A percentile compares a stretch with the other conserved stretches of the same genome.
These are phyloP conservation scores for Oxyria digyna DNA, from an alignment of 148 eudicot species.

Conservation along the genomic window DNA sequence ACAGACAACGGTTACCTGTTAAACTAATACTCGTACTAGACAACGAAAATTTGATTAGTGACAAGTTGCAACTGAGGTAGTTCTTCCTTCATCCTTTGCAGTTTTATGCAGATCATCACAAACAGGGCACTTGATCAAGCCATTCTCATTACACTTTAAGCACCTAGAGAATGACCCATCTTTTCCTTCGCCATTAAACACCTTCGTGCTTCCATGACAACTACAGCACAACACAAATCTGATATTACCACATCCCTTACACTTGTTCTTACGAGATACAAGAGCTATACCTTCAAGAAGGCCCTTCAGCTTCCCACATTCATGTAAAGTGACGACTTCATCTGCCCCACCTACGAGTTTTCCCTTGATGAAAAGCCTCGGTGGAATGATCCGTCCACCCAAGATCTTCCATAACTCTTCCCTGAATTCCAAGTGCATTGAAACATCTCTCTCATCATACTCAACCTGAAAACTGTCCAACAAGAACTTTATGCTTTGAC, in stretches of 20 bases:
- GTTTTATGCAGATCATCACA: no score
- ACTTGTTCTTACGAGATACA: slow-evolving; percentile 14
- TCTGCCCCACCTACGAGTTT: slow-evolving; percentile 70
- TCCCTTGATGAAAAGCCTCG: slow-evolving; percentile 65
- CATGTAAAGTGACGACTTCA: slow-evolving; percentile 45
- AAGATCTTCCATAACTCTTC: slow-evolving; percentile 44
- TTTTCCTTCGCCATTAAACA: slow-evolving; percentile 15
- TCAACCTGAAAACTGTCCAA: slow-evolving; percentile 53
- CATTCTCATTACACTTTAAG: slow-evolving; percentile 66
- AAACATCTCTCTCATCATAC: slow-evolving; percentile 78
- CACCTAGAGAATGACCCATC: slow-evolving; percentile 24
- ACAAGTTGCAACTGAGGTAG: background rate
- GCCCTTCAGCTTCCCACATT: slow-evolving; percentile 42
- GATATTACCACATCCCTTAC: slow-evolving; percentile 42
- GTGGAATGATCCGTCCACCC: slow-evolving; percentile 43
- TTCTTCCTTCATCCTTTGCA: no score
- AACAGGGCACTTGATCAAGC: slow-evolving; percentile 48
- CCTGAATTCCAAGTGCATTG: slow-evolving; percentile 51
- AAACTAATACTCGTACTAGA: background rate
- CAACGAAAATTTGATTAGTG: background rate
- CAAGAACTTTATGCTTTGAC: slow-evolving; percentile 54
- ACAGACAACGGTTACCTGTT: no score
- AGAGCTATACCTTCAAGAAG: slow-evolving; percentile 48
- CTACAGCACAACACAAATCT: slow-evolving; percentile 44
- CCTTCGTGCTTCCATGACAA: slow-evolving; percentile 60